Evolutionary conservation across 1,139 yeast species (phyloP).

Genomic region (Zygotorulaspora mrakii): DNA sequence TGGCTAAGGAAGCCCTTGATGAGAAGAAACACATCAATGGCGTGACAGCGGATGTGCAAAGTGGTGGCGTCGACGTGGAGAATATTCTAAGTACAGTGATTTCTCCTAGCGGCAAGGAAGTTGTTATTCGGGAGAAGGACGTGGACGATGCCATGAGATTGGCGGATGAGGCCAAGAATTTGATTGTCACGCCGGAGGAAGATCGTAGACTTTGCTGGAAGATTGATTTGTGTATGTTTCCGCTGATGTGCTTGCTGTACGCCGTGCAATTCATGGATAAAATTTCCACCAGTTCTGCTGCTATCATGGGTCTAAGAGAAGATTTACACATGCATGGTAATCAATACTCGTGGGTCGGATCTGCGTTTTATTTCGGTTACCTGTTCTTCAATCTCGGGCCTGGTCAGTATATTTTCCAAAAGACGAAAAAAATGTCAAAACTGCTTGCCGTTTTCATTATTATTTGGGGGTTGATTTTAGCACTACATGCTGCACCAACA

Average conservation of each 20-base stretch:
- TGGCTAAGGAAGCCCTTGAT: conserved; percentile 5
- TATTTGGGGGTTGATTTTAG: conserved; percentile 48
- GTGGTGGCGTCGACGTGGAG: conserved; percentile 3
- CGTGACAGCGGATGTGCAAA: neutral
- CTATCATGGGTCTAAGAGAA: conserved; percentile 51
- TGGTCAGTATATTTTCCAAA: conserved; percentile 41
- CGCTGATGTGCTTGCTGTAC: conserved; percentile 53
- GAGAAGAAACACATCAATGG: conserved; percentile 5
- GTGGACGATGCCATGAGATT: conserved; percentile 41
- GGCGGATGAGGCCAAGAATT: conserved; percentile 29
- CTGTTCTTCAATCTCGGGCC: conserved; percentile 46
- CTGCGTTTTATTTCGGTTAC: conserved; percentile 54
- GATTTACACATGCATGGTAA: conserved; percentile 50
- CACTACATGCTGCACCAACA: conserved; percentile 42
- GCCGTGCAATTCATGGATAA: conserved; percentile 67
- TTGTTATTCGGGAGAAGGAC: conserved; percentile 33
- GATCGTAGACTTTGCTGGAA: conserved; percentile 45
- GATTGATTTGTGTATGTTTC: conserved; percentile 52
- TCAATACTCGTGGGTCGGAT: conserved; percentile 55
- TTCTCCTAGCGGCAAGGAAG: conserved; percentile 36
- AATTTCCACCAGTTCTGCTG: conserved; percentile 53
- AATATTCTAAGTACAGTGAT: conserved; percentile 22
- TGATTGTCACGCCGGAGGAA: conserved; percentile 32
- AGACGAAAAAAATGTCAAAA: conserved; percentile 33
- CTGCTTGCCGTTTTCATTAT: conserved; percentile 40